Percentiles rank a stretch among this genome's conserved stretches.
phyloP scores from a whole-genome alignment of 768 basidiomycete species.

The Xerocomellus chrysenteron region DNA sequence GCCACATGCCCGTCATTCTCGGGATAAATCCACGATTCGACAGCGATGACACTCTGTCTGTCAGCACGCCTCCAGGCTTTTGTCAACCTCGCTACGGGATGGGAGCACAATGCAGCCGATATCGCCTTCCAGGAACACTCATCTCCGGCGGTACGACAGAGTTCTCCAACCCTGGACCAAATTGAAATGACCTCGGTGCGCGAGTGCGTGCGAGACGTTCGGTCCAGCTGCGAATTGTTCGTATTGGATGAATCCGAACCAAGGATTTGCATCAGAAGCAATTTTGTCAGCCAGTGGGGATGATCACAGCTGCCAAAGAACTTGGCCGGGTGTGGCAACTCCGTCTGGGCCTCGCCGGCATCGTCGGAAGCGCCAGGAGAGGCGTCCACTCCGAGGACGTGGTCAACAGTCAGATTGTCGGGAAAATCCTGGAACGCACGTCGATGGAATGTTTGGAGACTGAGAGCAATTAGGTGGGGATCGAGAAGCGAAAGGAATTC shows the following conservation, averaged over 20 bases:
- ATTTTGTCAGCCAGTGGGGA: slow-evolving; percentile 80
- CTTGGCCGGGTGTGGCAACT: slow-evolving; percentile 24
- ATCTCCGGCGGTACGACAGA: slow-evolving; percentile 70
- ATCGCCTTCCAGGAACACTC: slow-evolving; percentile 81
- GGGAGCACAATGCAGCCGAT: slow-evolving; percentile 63
- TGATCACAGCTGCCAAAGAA: slow-evolving; percentile 69
- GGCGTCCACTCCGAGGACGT: slow-evolving; percentile 38
- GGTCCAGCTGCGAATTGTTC: slow-evolving; percentile 28
- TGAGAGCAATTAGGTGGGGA: slow-evolving; percentile 56
- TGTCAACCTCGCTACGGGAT: slow-evolving; percentile 72
- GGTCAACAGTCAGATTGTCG: slow-evolving; percentile 49
- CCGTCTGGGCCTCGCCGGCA: background rate
- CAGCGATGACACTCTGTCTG: slow-evolving; percentile 48
- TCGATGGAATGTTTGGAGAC: slow-evolving; percentile 63
- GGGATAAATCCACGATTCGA: slow-evolving; percentile 68
- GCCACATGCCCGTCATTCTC: slow-evolving; percentile 33
- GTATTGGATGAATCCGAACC: slow-evolving; percentile 51
- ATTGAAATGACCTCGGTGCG: slow-evolving; percentile 70
- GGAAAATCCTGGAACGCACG: slow-evolving; percentile 51
- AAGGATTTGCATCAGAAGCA: slow-evolving; percentile 69
- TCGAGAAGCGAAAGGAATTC: slow-evolving; percentile 67
- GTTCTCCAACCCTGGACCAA: slow-evolving; percentile 74
- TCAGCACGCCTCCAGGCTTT: slow-evolving; percentile 82
- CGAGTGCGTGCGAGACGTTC: slow-evolving; percentile 61
- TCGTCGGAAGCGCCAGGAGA: slow-evolving; percentile 7